phyloP scores from a whole-genome alignment of 495 filamentous ascomycete genomes.

The Bathelium albidoporum region DNA sequence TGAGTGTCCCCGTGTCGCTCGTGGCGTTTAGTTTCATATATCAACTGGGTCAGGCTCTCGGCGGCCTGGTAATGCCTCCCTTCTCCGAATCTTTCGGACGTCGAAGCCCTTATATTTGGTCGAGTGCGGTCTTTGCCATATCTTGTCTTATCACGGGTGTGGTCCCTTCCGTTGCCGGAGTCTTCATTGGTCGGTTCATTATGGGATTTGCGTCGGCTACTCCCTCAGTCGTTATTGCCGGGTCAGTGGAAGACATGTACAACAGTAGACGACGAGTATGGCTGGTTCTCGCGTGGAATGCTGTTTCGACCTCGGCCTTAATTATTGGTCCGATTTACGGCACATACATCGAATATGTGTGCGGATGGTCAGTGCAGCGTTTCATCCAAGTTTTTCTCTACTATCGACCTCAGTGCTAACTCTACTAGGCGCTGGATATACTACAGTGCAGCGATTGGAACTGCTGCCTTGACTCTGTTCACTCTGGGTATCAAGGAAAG shows the following conservation, averaged over 20 bases:
- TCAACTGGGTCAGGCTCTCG: constrained; percentile 40
- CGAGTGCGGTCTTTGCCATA: constrained; percentile 34
- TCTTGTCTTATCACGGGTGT: constrained; percentile 37
- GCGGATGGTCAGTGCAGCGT: constrained; percentile 13
- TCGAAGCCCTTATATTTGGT: constrained; percentile 40
- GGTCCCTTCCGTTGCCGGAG: constrained; percentile 28
- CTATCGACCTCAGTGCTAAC: not conserved
- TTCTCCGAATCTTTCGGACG: constrained; percentile 45
- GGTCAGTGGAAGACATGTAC: constrained; percentile 46
- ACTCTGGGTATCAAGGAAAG: constrained; percentile 11
- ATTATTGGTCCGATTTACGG: constrained; percentile 38
- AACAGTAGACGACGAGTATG: constrained; percentile 38
- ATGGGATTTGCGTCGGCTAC: constrained; percentile 42
- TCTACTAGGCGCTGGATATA: constrained; percentile 19
- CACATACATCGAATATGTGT: constrained; percentile 28
- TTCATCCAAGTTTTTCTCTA: not conserved
- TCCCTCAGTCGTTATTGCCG: constrained; percentile 40
- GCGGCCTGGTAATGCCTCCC: constrained; percentile 42
- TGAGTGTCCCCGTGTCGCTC: constrained; percentile 8
- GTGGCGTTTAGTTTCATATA: constrained; percentile 18
- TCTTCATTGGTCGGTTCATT: constrained; percentile 37
- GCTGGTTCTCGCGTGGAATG: constrained; percentile 40
- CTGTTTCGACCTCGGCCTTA: constrained; percentile 36
- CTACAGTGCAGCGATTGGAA: constrained; percentile 15
- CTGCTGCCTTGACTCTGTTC: not conserved